phyloP scores from a whole-genome alignment of 2,329 filamentous ascomycete genomes.

The Penicillium aurantiogriseum region DNA sequence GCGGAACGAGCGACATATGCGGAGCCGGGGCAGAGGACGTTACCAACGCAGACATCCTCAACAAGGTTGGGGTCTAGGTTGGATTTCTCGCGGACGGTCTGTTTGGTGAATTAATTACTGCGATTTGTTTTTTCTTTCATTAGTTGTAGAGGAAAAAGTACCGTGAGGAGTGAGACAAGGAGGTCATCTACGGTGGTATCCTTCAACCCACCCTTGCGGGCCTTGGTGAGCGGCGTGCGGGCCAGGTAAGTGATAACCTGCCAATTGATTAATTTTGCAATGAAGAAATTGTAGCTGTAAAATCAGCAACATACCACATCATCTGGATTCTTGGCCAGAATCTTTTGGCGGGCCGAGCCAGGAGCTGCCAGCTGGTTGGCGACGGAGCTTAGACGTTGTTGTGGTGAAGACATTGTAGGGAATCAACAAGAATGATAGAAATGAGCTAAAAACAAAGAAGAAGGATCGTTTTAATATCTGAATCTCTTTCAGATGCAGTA shows the following conservation, averaged over 20 bases:
- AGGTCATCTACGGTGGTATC: constrained; percentile 39
- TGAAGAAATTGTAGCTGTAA: neutral
- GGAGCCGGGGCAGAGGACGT: constrained; percentile 81
- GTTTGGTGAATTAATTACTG: neutral
- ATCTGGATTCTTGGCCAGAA: constrained; percentile 39
- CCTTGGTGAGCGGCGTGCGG: constrained; percentile 42
- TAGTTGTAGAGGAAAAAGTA: constrained; percentile 15
- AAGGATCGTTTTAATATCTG: constrained; percentile 11
- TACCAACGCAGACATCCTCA: constrained; percentile 85
- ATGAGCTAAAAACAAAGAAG: neutral
- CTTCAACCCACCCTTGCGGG: constrained; percentile 42
- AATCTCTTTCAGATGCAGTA: neutral
- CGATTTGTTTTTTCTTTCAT: neutral
- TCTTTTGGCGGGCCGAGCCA: constrained; percentile 29
- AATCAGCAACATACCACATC: constrained; percentile 36
- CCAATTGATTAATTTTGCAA: neutral
- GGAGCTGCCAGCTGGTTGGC: constrained; percentile 40
- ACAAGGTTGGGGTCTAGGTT: constrained; percentile 81
- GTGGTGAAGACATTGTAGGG: constrained; percentile 38
- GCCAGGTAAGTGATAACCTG: constrained; percentile 44
- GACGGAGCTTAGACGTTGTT: constrained; percentile 43
- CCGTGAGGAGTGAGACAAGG: constrained; percentile 39
- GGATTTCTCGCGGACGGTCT: constrained; percentile 75
- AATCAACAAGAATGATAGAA: neutral
- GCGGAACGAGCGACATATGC: constrained; percentile 89